Conservation (phyloP, 768 basidiomycete species). For the Botryobasidium botryosum region DNA sequence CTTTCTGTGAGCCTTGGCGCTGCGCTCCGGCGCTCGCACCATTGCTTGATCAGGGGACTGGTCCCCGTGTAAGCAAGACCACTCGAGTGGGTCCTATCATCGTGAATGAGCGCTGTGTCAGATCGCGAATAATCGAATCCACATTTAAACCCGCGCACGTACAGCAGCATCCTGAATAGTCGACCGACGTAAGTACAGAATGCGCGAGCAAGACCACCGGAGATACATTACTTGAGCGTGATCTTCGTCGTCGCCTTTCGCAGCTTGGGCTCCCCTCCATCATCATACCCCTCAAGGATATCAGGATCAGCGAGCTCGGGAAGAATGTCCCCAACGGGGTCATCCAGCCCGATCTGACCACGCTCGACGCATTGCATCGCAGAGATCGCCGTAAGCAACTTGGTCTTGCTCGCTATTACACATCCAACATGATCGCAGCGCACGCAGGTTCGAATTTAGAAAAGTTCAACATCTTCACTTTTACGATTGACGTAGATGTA, state of each 20-base stretch:
- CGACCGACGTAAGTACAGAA: neutral
- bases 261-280: neutral
- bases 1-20: neutral
- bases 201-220: neutral
- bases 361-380: constrained; percentile 1
- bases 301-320: neutral
- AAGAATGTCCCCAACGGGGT: neutral
- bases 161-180: no score
- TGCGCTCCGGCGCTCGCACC: neutral
- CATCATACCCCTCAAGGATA: neutral
- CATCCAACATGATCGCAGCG: neutral
- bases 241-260: neutral
- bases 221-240: neutral
- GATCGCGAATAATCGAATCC: no score
- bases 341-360: neutral
- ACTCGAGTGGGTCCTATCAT: neutral
- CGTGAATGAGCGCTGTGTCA: no score
- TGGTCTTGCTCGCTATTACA: neutral
- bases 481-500: neutral
- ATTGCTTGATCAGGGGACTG: neutral
- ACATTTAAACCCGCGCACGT: no score
- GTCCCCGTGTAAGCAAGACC: neutral
- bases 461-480: no score
- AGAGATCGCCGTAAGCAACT: neutral
- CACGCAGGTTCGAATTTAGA: no score